Evolutionary conservation across 257 asterid species (phyloP), one percentile per base, ranked within the genome.

Genomic region (Nicotiana paniculata): DNA sequence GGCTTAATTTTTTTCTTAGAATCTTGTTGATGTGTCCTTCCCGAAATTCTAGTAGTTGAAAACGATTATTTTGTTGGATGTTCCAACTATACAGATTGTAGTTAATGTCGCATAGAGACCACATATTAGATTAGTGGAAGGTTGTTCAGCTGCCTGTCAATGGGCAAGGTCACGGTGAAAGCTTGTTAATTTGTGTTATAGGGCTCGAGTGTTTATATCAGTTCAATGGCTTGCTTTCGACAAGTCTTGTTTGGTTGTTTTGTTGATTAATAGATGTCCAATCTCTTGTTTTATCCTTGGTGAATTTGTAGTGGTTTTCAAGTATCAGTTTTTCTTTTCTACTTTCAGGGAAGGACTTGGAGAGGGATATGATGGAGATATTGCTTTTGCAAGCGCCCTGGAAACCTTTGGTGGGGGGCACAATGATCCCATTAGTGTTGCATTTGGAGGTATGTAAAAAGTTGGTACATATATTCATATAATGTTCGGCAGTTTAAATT

Each of bases 381-480:
- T 97, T 86, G 98, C 97, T 85, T 97, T 97, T 83, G 98, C 98
- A 18, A 92, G 97, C 84, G 95, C 96, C 15, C 89, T 95, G 65
- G 99, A 97, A 91, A 95, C 89, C 51, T 97, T 97, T 86, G 98
- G 99, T 63, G 99, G 99, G 81, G 99, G 98, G 37, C 99, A 97
- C 84, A 95, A 97, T 89, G 98, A 97, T 86, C 99, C 98, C 84
- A 93, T 97, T 67, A 97, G 98, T 85, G 96, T 97, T 84, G 99
- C 99, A 77, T 97, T 92, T 89, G 98, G 98, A 90, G 99, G 99
- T 92, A 89, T 55, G 72, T 9, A 74, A 74, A 48, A 59, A 74
- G 61, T 21, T 74, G 39, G 77, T 55, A 63, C 78, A 72, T 86
- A 51, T 81, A 46, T 74, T 74, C 39, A 15, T 24, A 74, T 74